Base-by-base conservation (phyloP, 768 basidiomycete genomes). In the Clavulina sp. region DNA sequence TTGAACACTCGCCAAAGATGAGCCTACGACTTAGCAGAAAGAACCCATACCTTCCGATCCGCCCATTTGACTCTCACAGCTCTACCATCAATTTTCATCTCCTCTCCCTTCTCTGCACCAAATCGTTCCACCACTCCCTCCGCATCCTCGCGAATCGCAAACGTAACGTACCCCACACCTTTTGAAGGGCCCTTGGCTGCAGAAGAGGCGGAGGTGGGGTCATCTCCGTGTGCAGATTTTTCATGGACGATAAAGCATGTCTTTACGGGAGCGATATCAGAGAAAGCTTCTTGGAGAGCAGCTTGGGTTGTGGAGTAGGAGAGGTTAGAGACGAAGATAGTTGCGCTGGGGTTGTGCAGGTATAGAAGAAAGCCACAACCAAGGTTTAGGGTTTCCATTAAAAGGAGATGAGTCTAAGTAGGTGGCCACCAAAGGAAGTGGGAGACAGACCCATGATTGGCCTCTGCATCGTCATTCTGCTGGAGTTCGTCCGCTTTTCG, bases 131-230 rank as follows among this genome's bases (percentile, higher is more conserved):
- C 30, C 4, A 51, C 31, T 16, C 49, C 46, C 51, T 86, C 75
- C 4, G 91, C 93, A 65, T 97, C 95, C 59, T 95, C 86, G 52
- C 74, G 77, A 52, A 88, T 71, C 0, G 89, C 78, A 65, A 93
- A 97, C 0, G 87, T 81, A 56, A 96, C 87, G 62, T 95, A 97
- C 54, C 95, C 95, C 21, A 97, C 91, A 56, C 93, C 93, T 63
- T 96, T 95, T 1, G 88, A 91, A 3, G 5, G 52, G 47, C 9
- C 34, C 52, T 38, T 31, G 26, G 1, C 24, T 13, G 43, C 13
- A 13, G 13, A 13, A 13, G 13, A 13, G 21, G 36, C 13, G 21
- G 21, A 38, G 1, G 24, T 24, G 13, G 13, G 43, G 13, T 13
- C 9, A n/a, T n/a, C n/a, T n/a, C n/a, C n/a, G n/a, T n/a, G n/a